Percentiles rank a stretch among this genome's conserved stretches.
phyloP scores from a whole-genome alignment of 1,284 basidiomycete species.

The Porogramme epimiltina region DNA sequence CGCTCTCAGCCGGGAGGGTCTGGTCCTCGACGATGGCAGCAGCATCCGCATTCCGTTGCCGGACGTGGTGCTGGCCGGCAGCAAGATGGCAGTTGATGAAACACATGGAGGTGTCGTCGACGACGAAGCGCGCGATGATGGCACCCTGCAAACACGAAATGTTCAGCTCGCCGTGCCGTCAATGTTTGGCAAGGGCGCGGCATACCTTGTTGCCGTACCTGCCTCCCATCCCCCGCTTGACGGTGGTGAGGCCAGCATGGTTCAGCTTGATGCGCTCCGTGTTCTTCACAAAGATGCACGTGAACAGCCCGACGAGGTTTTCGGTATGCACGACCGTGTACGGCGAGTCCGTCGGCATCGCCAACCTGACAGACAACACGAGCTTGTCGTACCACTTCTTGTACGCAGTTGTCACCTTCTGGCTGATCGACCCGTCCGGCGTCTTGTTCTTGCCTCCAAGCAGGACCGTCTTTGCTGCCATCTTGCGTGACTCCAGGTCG shows the following conservation, averaged over 20 bases:
- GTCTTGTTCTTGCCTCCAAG: constrained; percentile 74
- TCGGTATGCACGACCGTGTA: constrained; percentile 87
- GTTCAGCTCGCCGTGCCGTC: background rate
- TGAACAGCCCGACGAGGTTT: constrained; percentile 89
- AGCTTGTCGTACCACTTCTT: constrained; percentile 87
- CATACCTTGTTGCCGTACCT: constrained; percentile 93
- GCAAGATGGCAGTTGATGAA: constrained; percentile 97
- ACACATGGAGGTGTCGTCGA: constrained; percentile 92
- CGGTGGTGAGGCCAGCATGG: constrained; percentile 74
- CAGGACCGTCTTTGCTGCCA: constrained; percentile 88
- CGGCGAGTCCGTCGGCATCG: constrained; percentile 66
- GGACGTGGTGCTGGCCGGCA: constrained; percentile 85
- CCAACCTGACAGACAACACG: constrained; percentile 67
- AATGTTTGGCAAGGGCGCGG: background rate
- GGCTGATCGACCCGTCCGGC: constrained; percentile 66
- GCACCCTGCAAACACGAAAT: constrained; percentile 62
- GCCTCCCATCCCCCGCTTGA: constrained; percentile 92
- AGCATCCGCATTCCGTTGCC: constrained; percentile 85
- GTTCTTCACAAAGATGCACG: constrained; percentile 83
- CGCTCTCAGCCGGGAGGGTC: constrained; percentile 51
- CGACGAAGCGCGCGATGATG: constrained; percentile 85
- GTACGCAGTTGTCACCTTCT: constrained; percentile 84
- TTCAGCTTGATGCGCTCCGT: constrained; percentile 59
- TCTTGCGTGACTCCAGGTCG: constrained; percentile 88
- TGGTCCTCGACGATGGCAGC: constrained; percentile 86